Base-by-base conservation (phyloP, 805 yeast genomes). In the Wickerhamiella azymoides region DNA sequence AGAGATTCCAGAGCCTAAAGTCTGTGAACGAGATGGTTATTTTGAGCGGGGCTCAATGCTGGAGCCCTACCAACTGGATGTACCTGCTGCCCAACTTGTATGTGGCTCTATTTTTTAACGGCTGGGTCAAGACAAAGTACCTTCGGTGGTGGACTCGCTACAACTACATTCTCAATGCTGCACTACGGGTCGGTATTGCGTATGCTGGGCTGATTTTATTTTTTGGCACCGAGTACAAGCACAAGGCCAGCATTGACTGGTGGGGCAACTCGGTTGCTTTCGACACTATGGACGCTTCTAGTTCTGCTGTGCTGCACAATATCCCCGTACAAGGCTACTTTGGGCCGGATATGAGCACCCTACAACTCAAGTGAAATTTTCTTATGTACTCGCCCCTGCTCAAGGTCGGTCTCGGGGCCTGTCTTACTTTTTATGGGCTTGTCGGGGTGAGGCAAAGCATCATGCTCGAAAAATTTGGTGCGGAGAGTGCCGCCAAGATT, bases 181-280 rank as follows among this genome's bases (percentile, higher is more conserved):
- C 74, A 1, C 61, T 78, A 24, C 62, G 70, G 8, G 74, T 81
- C 1, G 84, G 82, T n/a, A 72, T 76, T 16, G 83, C 82, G 2
- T 68, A 77, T 50, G 65, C 77, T 48, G 76, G 74, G 1, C 62
- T 76, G 39, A 61, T 79, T 47, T 71, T 77, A 33, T 79, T 79
- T 62, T 74, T 76, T 54, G 61, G 72, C 1, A 68, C 69, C 3
- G 63, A 65, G 48, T 74, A 68, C 54, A 43, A 46, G 10, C 67
- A 72, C 40, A 62, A 65, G 2, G 64, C 62, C 24, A 50, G 56
- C 3, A 44, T 77, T 11, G 50, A 61, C 36, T 79, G 85, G 85
- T 79, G 85, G 85, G 85, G 85, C 1, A 77, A 76, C 47, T 58
- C 49, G n/a, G 69, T 64, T 16, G 13, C 47, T 16, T 32, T 10